Evolutionary conservation across 352 stramenopile genomes (phyloP), one percentile per base, ranked within the genome.

Genomic region (Globisporangium canariense): DNA sequence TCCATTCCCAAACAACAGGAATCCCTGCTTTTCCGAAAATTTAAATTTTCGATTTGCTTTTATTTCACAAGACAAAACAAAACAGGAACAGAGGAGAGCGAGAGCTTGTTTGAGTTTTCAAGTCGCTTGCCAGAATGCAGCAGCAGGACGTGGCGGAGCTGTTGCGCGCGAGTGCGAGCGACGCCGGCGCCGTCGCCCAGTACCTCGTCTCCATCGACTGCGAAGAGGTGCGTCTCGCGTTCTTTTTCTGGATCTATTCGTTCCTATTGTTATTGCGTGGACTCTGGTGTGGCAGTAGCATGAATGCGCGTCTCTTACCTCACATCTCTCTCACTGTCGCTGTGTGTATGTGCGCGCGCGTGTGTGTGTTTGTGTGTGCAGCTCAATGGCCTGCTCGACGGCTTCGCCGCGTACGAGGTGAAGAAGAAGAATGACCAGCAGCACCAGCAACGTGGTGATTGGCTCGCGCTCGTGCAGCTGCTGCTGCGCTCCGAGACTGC

Each of bases 371-470:
- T 50, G 22, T 47, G 58, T 36, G 14, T 52, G 20, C 59, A 93
- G 83, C 71, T 94, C 32, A 70, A 87, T 54, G 71, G 65, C 0
- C 68, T 94, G 49, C 61, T 94, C 43, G 81, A 90, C 49, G 68
- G 74, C 25, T 86, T 92, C 53, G 64, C 74, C 0, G 68, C 70
- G 45, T 67, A 70, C 55, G 71, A 85, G 50, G 56, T 41, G 63
- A 75, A 85, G 60, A 84, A 85, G 56, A 78, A 67, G 22, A 58
- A 73, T 0, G 62, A 76, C 43, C 66, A 78, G 52, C 60, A 68
- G n/a, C 58, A 73, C 1, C 62, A 76, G 54, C 66, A 78, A 50
- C 60, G 73, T 28, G 73, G 83, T 32, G 78, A 93, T 50, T 93
- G 84, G 82, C 64, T 81, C 22, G 77, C 82, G 16, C 69, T 93